phyloP scores from a whole-genome alignment of 2,329 filamentous ascomycete species.

The Fusarium euwallaceae region DNA sequence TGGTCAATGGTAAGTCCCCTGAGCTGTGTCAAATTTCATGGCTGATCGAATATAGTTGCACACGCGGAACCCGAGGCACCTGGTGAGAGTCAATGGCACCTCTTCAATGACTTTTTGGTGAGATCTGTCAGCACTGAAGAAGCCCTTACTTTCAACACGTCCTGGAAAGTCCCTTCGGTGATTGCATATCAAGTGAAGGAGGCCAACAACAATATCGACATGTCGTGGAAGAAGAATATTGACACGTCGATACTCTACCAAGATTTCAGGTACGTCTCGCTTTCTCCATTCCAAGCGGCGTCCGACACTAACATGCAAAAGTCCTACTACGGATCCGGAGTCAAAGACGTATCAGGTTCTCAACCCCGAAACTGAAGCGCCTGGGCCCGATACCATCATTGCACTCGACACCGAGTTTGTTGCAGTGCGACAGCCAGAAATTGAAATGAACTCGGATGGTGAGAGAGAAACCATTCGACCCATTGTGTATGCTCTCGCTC shows the following conservation, averaged over 20 bases:
- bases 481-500: slow-evolving; percentile 90
- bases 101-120: slow-evolving; percentile 98
- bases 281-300: background rate
- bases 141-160: slow-evolving; percentile 87
- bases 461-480: slow-evolving; percentile 91
- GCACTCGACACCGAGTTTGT: slow-evolving; percentile 98
- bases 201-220: slow-evolving; percentile 85
- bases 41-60: slow-evolving; percentile 64
- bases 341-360: slow-evolving; percentile 72
- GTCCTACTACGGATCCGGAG: slow-evolving; percentile 52
- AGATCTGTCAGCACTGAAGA: slow-evolving; percentile 83
- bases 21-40: background rate
- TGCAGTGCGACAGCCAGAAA: slow-evolving; percentile 90
- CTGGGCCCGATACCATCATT: slow-evolving; percentile 79
- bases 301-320: slow-evolving; percentile 46
- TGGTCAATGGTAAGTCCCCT: slow-evolving; percentile 77
- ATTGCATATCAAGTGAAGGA: slow-evolving; percentile 87
- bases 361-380: slow-evolving; percentile 71
- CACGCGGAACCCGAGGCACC: slow-evolving; percentile 73
- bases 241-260: slow-evolving; percentile 88
- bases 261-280: slow-evolving; percentile 66
- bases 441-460: slow-evolving; percentile 95
- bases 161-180: slow-evolving; percentile 94
- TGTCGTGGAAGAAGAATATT: slow-evolving; percentile 85
- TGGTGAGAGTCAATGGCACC: slow-evolving; percentile 83